Evolutionary conservation across 2,329 filamentous ascomycete genomes (phyloP).

Genomic region (Zopfia rhizophila): DNA sequence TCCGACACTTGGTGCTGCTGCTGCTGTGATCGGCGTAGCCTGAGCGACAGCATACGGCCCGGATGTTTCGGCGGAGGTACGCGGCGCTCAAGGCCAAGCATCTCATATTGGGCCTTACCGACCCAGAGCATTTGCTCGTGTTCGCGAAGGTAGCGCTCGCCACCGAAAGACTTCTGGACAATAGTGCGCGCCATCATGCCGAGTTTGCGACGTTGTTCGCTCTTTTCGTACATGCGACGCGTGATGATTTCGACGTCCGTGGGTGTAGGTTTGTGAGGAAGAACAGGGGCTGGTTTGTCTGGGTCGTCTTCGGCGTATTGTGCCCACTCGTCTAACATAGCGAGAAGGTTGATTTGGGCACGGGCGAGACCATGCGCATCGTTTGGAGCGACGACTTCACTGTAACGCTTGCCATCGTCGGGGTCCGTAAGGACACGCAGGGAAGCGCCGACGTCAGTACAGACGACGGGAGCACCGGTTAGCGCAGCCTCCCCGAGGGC

Average conservation of each 20-base stretch:
- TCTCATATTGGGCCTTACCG: slow-evolving; percentile 47
- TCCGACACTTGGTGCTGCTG: slow-evolving; percentile 21
- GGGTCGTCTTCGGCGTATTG: slow-evolving; percentile 65
- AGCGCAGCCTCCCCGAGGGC: slow-evolving; percentile 68
- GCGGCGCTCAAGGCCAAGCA: slow-evolving; percentile 41
- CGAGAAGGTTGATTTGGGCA: slow-evolving; percentile 71
- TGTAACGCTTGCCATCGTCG: slow-evolving; percentile 61
- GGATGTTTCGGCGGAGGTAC: slow-evolving; percentile 41
- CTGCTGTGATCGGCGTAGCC: slow-evolving; percentile 6
- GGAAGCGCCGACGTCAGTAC: slow-evolving; percentile 67
- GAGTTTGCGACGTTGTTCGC: slow-evolving; percentile 64
- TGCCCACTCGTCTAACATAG: slow-evolving; percentile 70
- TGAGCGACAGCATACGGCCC: slow-evolving; percentile 38
- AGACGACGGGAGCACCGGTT: slow-evolving; percentile 66
- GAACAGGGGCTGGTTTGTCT: slow-evolving; percentile 50
- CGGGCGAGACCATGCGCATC: slow-evolving; percentile 69
- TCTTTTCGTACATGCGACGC: slow-evolving; percentile 69
- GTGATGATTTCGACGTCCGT: slow-evolving; percentile 65
- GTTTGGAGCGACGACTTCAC: slow-evolving; percentile 72
- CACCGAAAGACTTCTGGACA: slow-evolving; percentile 68
- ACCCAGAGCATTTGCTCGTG: slow-evolving; percentile 65
- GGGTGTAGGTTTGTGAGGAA: slow-evolving; percentile 61
- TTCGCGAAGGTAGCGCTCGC: slow-evolving; percentile 69
- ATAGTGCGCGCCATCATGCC: slow-evolving; percentile 69
- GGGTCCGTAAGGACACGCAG: slow-evolving; percentile 67